Conservation (phyloP, 2,329 filamentous ascomycete genomes). For the Aspergillus sp. region DNA sequence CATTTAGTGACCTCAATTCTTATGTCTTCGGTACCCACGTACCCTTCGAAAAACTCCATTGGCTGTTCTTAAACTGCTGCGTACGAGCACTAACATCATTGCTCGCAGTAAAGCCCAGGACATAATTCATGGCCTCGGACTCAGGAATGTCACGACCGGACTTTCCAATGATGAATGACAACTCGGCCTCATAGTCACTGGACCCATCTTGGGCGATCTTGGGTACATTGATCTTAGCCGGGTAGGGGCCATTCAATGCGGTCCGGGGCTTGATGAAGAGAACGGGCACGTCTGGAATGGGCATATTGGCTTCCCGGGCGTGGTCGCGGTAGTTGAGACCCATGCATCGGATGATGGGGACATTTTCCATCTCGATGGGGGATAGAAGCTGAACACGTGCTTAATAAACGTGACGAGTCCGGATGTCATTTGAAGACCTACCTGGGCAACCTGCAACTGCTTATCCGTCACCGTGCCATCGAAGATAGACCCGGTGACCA, state of each 20-base stretch:
- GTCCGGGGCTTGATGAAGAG: constrained; percentile 37
- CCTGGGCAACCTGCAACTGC: constrained; percentile 14
- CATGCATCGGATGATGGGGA: neutral
- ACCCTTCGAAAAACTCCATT: constrained; percentile 39
- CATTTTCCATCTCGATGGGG: neutral
- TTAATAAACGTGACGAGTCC: neutral
- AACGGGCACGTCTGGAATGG: constrained; percentile 29
- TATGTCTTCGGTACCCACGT: neutral
- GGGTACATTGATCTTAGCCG: constrained; percentile 24
- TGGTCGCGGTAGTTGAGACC: constrained; percentile 18
- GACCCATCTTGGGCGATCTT: constrained; percentile 29
- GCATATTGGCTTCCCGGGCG: constrained; percentile 32
- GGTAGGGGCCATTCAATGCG: constrained; percentile 27
- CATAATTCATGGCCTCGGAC: constrained; percentile 32
- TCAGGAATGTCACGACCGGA: constrained; percentile 33
- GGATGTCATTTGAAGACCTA: constrained; percentile 4
- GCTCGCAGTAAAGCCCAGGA: constrained; percentile 34
- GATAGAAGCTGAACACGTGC: neutral
- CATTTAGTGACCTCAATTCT: neutral
- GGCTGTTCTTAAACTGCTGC: constrained; percentile 33
- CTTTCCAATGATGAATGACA: constrained; percentile 33
- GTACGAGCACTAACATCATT: constrained; percentile 36
- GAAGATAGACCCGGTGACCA: constrained; percentile 31
- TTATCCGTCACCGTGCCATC: constrained; percentile 29
- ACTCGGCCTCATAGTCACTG: constrained; percentile 38